Evolutionary conservation across 164 flowering plant genomes (phyloP).

Genomic region (Pachysandra terminalis): DNA sequence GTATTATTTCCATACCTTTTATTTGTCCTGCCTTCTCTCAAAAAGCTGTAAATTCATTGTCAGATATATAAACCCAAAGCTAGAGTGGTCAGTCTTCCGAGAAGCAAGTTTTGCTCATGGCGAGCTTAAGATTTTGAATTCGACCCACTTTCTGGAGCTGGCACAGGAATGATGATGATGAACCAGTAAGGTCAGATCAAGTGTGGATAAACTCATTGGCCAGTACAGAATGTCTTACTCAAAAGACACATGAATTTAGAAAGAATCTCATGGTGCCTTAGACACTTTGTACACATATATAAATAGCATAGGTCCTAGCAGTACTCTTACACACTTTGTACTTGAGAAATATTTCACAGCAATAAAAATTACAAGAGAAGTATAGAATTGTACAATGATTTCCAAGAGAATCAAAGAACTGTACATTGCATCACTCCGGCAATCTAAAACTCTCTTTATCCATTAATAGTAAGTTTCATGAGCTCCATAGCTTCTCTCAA

Average conservation of each 20-base stretch:
- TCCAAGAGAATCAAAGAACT: background rate
- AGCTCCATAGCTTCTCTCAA: conserved; percentile 56
- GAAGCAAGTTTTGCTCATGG: conserved; percentile 99
- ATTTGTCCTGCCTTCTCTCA: background rate
- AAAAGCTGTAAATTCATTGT: conserved; percentile 2
- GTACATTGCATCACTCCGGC: background rate
- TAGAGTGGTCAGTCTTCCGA: conserved; percentile 88
- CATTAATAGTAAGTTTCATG: conserved; percentile 32
- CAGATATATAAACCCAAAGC: conserved; percentile 70
- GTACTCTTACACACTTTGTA: too few relatives aligned
- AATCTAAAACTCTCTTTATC: conserved; percentile 7
- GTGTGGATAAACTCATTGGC: too few relatives aligned
- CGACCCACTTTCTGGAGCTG: conserved; percentile 74
- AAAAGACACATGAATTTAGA: conserved; percentile 38
- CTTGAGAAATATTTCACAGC: too few relatives aligned
- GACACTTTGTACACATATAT: background rate
- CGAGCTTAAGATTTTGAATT: conserved; percentile 68
- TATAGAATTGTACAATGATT: too few relatives aligned
- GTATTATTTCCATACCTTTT: background rate
- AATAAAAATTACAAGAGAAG: too few relatives aligned
- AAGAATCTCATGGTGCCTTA: conserved; percentile 51
- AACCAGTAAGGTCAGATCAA: too few relatives aligned
- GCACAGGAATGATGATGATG: too few relatives aligned
- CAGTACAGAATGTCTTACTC: conserved; percentile 55
- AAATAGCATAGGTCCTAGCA: too few relatives aligned